Evolutionary conservation across 2,329 filamentous ascomycete genomes (phyloP).

Genomic region (Clonostachys rosea): DNA sequence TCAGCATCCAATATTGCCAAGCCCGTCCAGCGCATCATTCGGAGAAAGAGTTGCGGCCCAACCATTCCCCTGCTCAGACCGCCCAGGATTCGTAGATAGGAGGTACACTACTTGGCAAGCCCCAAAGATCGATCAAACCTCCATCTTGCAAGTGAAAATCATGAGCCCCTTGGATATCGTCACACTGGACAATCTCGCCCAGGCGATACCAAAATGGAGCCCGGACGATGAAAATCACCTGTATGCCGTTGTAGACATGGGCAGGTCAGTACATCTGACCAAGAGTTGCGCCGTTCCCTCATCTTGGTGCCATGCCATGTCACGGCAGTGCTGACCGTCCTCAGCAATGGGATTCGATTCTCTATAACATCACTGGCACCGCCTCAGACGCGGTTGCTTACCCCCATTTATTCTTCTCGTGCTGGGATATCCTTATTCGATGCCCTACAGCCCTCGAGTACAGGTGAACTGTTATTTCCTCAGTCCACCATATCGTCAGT

Average conservation of each 20-base stretch:
- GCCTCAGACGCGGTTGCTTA: constrained; percentile 65
- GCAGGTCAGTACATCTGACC: constrained; percentile 33
- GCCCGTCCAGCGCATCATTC: no score
- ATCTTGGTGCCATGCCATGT: constrained; percentile 4
- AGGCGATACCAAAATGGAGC: constrained; percentile 44
- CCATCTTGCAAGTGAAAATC: not conserved
- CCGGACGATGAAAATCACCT: constrained; percentile 40
- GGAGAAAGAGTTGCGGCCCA: no score
- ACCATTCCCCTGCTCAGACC: no score
- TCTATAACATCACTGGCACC: constrained; percentile 80
- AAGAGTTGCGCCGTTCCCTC: not conserved
- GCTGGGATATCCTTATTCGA: constrained; percentile 84
- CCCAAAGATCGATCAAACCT: no score
- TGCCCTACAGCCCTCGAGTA: constrained; percentile 54
- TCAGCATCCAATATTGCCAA: no score
- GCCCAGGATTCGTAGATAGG: no score
- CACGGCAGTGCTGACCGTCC: constrained; percentile 2
- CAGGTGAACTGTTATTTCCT: constrained; percentile 35
- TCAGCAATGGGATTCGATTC: constrained; percentile 88
- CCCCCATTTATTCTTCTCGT: constrained; percentile 73
- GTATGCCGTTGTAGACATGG: constrained; percentile 56
- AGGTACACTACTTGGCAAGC: no score
- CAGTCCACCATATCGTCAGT: constrained; percentile 60
- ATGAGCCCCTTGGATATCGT: constrained; percentile 35
- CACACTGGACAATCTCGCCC: constrained; percentile 44